These are phyloP conservation scores for Curvularia hawaiiensis DNA, from an alignment of 2,329 filamentous ascomycete species.

Conservation along the genomic window DNA sequence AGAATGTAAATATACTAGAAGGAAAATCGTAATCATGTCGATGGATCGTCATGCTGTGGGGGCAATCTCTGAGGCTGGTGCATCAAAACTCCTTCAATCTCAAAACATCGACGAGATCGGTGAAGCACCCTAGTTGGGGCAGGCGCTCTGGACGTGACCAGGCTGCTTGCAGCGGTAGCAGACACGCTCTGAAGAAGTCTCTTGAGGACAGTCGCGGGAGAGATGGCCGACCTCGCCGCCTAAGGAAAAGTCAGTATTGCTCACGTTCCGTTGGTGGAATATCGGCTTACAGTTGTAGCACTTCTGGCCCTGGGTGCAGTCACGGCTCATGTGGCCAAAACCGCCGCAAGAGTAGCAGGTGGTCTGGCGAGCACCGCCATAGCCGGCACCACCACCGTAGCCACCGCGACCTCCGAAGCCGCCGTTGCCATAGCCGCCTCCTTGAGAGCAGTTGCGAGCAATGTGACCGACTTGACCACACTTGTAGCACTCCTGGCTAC, in stretches of 20 bases:
- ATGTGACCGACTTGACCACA: constrained; percentile 97
- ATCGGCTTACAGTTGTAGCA: constrained; percentile 89
- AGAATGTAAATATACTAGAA: constrained; percentile 49
- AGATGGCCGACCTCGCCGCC: constrained; percentile 89
- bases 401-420: constrained; percentile 56
- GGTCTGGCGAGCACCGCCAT: constrained; percentile 49
- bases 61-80: constrained; percentile 22
- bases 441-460: constrained; percentile 84
- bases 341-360: constrained; percentile 99
- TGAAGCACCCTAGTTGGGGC: constrained; percentile 71
- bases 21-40: constrained; percentile 46
- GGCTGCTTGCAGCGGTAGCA: constrained; percentile 95
- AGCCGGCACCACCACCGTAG: constrained; percentile 47
- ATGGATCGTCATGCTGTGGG: constrained; percentile 30
- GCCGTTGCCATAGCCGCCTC: constrained; percentile 50
- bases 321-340: constrained; percentile 95
- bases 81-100: constrained; percentile 38
- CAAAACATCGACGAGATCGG: constrained; percentile 36
- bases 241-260: constrained; percentile 42
- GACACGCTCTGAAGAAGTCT: constrained; percentile 88
- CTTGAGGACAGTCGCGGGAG: constrained; percentile 93
- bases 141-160: constrained; percentile 92
- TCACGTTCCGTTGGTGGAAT: neutral
- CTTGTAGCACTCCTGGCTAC: constrained; percentile 85
- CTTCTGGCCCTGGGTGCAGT: constrained; percentile 98